Base-by-base conservation (phyloP, 306 rosid species). In the Neltuma alba region DNA sequence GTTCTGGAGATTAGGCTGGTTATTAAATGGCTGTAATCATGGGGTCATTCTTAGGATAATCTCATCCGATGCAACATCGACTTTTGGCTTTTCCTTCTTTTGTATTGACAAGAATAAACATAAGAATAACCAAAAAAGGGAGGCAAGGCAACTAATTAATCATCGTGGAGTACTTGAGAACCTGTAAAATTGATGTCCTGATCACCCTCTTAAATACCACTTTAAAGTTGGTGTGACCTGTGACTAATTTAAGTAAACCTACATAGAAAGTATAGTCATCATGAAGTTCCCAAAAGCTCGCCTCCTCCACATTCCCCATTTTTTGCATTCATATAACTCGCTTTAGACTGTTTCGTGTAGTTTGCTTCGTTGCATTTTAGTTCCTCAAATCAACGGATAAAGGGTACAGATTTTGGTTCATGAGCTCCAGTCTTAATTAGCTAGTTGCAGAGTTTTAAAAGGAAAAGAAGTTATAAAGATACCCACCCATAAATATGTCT, bases 21-120 rank as follows among this genome's bases (percentile, higher is more conserved):
- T 75, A 27, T 28, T 60, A 60, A 70, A 76, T 70, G 70, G 64
- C 44, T 13, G 20, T 23, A 77, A 77, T 82, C 78, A 82, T 62
- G 85, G 14, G 33, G 14, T 9, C 81, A 62, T 81, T 70, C 23
- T 82, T 76, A 55, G 25, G 31, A 10, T 25, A 25, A 68, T 76
- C 25, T 64, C 42, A 28, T 69, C 62, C 48, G 30, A 36, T 48
- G 67, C 61, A 44, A 2, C 66, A 65, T 52, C 30, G 28, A 11
- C 38, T 30, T n/a, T n/a, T 55, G 50, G 9, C 36, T 47, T 47
- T n/a, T n/a, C 3, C 13, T 44, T 11, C 13, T 48, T 60, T 40
- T 1, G 0, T 15, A 47, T 65, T 54, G 55, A 68, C 27, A 20
- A 36, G 5, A 57, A 58, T 63, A 4, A 68, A n/a, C 47, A 31